Percentiles rank a stretch among this genome's conserved stretches.
Evolutionary conservation across 2,329 filamentous ascomycete genomes (phyloP).

Genomic region (Colletotrichum tofieldiae): DNA sequence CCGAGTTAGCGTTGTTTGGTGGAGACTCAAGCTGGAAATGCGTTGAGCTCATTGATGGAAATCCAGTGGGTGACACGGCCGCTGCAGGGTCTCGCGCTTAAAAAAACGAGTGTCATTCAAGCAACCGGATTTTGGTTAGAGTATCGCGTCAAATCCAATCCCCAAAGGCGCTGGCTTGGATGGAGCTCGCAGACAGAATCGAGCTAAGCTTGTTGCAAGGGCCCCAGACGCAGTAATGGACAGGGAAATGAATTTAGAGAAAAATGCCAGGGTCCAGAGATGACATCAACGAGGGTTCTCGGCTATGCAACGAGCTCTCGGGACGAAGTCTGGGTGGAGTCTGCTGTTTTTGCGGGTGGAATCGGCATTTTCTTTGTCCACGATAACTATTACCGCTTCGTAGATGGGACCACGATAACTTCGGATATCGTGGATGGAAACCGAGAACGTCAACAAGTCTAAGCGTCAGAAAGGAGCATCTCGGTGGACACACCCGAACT

Average conservation of each 20-base stretch:
- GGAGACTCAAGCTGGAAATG: slow-evolving; percentile 21
- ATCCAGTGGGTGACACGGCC: slow-evolving; percentile 28
- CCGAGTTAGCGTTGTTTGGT: not conserved
- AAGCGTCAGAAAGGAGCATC: not conserved
- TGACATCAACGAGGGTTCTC: slow-evolving; percentile 44
- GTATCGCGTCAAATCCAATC: not conserved
- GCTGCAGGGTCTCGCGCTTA: slow-evolving; percentile 5
- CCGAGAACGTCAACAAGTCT: not conserved
- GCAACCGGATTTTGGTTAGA: slow-evolving; percentile 7
- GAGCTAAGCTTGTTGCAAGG: slow-evolving; percentile 21
- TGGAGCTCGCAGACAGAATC: slow-evolving; percentile 1
- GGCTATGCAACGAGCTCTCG: slow-evolving; percentile 40
- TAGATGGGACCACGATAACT: slow-evolving; percentile 18
- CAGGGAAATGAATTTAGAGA: slow-evolving; percentile 1
- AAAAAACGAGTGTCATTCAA: not conserved
- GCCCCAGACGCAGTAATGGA: not conserved
- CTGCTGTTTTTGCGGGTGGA: slow-evolving; percentile 36
- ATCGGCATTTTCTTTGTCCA: slow-evolving; percentile 27
- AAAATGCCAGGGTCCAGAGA: slow-evolving; percentile 21
- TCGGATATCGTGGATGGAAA: not conserved
- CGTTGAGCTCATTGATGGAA: slow-evolving; percentile 40
- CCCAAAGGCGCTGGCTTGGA: not conserved
- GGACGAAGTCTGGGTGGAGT: slow-evolving; percentile 35
- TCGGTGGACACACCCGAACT: slow-evolving; percentile 11
- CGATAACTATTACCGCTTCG: slow-evolving; percentile 21